These are phyloP conservation scores for Eucalyptus rudis DNA, from an alignment of 345 rosid genomes.

Conservation along the genomic window DNA sequence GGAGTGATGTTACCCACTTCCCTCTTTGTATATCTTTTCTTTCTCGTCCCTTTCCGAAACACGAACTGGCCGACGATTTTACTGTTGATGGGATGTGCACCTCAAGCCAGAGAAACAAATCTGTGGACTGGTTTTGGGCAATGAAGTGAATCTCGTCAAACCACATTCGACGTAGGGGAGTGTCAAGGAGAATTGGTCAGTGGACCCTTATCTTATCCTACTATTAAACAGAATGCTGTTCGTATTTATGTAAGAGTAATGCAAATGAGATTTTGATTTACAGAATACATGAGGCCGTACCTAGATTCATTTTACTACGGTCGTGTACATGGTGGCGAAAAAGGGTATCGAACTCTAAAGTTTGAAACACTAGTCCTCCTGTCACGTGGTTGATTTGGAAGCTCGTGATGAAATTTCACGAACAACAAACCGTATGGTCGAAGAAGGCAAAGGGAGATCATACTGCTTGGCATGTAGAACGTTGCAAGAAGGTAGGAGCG, in stretches of 20 bases:
- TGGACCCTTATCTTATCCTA: not conserved
- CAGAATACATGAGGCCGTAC: not conserved
- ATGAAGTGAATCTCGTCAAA: not conserved
- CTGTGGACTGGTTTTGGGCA: not conserved
- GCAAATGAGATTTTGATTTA: not conserved
- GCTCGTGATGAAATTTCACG: not conserved
- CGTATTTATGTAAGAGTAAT: not conserved
- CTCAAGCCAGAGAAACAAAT: not conserved
- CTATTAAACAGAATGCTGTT: not conserved
- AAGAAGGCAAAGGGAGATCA: not conserved
- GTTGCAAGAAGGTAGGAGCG: not conserved
- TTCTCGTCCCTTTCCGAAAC: not conserved
- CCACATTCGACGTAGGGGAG: not conserved
- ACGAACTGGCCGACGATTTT: not conserved
- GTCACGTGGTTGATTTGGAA: not conserved
- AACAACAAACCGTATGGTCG: not conserved
- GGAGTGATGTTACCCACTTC: slow-evolving; percentile 43
- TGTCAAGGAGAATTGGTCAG: not conserved
- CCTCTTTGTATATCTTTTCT: not conserved
- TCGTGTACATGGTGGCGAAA: not conserved
- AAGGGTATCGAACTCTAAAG: not conserved
- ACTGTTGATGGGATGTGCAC: not conserved
- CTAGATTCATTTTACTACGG: not conserved
- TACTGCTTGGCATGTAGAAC: not conserved
- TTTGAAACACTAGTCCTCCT: not conserved